Evolutionary conservation across 441 rosid species (phyloP), one percentile per base, ranked within the genome.

Genomic region (Jatropha podagrica): DNA sequence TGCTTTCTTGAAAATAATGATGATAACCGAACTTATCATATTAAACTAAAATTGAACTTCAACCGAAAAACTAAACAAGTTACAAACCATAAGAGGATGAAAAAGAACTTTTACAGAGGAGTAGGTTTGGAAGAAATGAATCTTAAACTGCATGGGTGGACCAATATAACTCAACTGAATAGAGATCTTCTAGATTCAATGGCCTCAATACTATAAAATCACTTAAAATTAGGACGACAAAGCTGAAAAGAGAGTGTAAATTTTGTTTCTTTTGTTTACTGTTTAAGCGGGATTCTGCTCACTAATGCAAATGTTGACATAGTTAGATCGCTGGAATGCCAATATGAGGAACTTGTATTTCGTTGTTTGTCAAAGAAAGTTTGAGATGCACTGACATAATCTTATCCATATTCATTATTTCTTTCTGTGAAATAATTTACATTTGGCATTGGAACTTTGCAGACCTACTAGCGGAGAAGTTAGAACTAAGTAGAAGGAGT

Each of bases 401-500:
- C 40, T n/a, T 20, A 14, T 40, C 18, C 12, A 15, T 52, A 40
- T 6, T 20, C 10, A n/a, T 51, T 5, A n/a, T 60, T 11, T 51
- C 71, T 75, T 61, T 23, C 61, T 27, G 48, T 61, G 64, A 12
- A 68, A 44, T 75, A 11, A 68, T 63, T 60, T 75, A 63, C 14
- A 5, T 40, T 75, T 70, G 54, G 37, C 18, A 11, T 38, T 80
- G 37, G 37, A 73, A 54, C 61, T 8, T 40, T 72, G 64, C 82
- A 81, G 86, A 65, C 80, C 84, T 65, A 79, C 84, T 3, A 84
- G 84, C 40, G 84, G 86, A 75, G 80, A 81, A 74, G 79, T 81
- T 65, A 54, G 20, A n/a, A 6, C 62, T 20, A 79, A 59, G 72
- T 52, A 68, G 72, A 66, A n/a, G 46, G 51, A 73, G 70, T 48